A percentile compares a stretch with the other conserved stretches of the same genome.
These are phyloP conservation scores for Barnettozyma hawaiiensis DNA, from an alignment of 1,139 yeast genomes.

Conservation along the genomic window DNA sequence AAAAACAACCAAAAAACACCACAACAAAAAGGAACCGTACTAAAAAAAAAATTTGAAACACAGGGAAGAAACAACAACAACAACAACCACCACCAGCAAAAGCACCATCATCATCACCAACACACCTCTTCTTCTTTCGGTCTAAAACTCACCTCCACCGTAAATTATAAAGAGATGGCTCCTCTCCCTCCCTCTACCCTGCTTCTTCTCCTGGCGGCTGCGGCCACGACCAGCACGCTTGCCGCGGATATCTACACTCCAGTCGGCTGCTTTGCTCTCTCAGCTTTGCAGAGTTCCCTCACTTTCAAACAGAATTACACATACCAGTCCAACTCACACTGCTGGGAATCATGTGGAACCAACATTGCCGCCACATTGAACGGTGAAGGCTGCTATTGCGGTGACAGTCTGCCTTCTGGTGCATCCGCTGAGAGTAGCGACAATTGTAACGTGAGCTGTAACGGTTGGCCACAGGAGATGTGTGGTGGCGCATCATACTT, in stretches of 20 bases:
- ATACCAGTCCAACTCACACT: conserved; percentile 49
- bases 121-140: not conserved
- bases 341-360: conserved; percentile 42
- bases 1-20: no score
- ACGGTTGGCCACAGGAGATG: conserved; percentile 49
- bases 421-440: conserved; percentile 32
- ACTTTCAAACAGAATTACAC: conserved; percentile 28
- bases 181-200: not conserved
- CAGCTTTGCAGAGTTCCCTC: conserved; percentile 13
- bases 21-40: no score
- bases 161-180: not conserved
- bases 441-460: conserved; percentile 46
- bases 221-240: not conserved
- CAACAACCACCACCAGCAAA: not conserved
- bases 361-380: conserved; percentile 48
- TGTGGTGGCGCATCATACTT: conserved; percentile 61
- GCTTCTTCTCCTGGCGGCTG: not conserved
- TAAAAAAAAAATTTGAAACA: not conserved
- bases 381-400: conserved; percentile 61
- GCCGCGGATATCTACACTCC: conserved; percentile 7
- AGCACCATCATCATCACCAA: not conserved
- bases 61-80: not conserved
- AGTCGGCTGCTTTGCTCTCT: conserved; percentile 20
- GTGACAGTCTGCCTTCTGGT: conserved; percentile 31
- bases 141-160: not conserved